These are phyloP conservation scores for Colletotrichum truncatum DNA, from an alignment of 2,329 filamentous ascomycete species.

Conservation along the genomic window DNA sequence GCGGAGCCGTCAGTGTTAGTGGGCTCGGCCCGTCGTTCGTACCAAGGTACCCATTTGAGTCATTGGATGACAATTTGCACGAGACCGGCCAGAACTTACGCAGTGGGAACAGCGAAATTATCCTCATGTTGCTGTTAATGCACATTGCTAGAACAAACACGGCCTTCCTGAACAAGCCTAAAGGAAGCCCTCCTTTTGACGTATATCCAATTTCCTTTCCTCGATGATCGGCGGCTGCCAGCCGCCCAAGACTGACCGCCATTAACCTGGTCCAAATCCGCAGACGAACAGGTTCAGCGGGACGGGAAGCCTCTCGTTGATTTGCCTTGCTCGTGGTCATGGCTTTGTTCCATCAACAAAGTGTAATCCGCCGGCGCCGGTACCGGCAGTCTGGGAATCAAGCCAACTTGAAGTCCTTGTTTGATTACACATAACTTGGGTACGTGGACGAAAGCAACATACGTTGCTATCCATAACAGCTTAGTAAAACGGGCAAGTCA, in stretches of 20 bases:
- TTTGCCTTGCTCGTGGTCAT: neutral
- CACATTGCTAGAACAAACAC: neutral
- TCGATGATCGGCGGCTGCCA: neutral
- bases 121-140: constrained; percentile 29
- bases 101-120: constrained; percentile 25
- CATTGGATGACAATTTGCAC: constrained; percentile 21
- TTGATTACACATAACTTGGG: no score
- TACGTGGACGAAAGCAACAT: neutral
- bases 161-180: constrained; percentile 4
- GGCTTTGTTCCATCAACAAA: neutral
- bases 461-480: neutral
- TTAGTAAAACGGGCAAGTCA: no score
- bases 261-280: neutral
- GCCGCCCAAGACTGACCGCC: neutral
- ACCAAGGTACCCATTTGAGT: constrained; percentile 3
- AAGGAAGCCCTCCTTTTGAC: neutral
- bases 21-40: constrained; percentile 22
- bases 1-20: constrained; percentile 17
- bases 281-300: neutral
- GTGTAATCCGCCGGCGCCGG: neutral
- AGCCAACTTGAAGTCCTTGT: neutral
- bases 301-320: neutral
- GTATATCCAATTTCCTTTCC: neutral
- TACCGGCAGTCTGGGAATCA: neutral
- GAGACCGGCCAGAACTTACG: constrained; percentile 12